These are phyloP conservation scores for Nannochloris sp. DNA, from an alignment of 139 green algal genomes.

Conservation along the genomic window DNA sequence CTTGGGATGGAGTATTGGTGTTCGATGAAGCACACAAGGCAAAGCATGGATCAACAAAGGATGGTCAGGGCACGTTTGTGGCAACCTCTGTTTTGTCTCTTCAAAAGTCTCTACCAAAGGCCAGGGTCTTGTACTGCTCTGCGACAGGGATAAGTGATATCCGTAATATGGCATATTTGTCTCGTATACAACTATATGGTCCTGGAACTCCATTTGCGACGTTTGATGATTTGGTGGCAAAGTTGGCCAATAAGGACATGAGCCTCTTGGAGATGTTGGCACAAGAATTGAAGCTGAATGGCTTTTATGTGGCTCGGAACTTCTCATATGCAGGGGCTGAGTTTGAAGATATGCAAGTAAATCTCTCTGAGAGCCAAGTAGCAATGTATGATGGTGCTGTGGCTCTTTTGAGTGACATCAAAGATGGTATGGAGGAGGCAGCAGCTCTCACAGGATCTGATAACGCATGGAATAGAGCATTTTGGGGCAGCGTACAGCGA, in stretches of 20 bases:
- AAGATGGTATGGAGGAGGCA: conserved; percentile 32
- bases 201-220: conserved; percentile 39
- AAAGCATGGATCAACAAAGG: conserved; percentile 73
- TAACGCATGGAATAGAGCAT: conserved; percentile 24
- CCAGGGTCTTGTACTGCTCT: conserved; percentile 71
- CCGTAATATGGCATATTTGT: conserved; percentile 69
- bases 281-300: conserved; percentile 74
- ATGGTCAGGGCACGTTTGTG: conserved; percentile 62
- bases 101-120: conserved; percentile 51
- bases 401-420: conserved; percentile 40
- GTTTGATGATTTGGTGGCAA: conserved; percentile 63
- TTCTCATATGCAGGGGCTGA: conserved; percentile 73
- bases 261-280: conserved; percentile 73
- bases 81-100: conserved; percentile 57
- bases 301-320: conserved; percentile 71
- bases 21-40: conserved; percentile 76
- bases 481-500: conserved; percentile 74
- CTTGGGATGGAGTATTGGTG: conserved; percentile 61
- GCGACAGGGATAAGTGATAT: conserved; percentile 67
- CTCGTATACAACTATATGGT: conserved; percentile 75
- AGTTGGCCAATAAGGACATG: conserved; percentile 53
- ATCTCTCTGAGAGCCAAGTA: conserved; percentile 35
- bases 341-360: conserved; percentile 61
- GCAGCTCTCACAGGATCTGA: conserved; percentile 8
- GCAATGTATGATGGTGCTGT: conserved; percentile 64